Evolutionary conservation across 2,329 filamentous ascomycete genomes (phyloP), one percentile per base, ranked within the genome.

Genomic region (Aspergillus thermomutatus): DNA sequence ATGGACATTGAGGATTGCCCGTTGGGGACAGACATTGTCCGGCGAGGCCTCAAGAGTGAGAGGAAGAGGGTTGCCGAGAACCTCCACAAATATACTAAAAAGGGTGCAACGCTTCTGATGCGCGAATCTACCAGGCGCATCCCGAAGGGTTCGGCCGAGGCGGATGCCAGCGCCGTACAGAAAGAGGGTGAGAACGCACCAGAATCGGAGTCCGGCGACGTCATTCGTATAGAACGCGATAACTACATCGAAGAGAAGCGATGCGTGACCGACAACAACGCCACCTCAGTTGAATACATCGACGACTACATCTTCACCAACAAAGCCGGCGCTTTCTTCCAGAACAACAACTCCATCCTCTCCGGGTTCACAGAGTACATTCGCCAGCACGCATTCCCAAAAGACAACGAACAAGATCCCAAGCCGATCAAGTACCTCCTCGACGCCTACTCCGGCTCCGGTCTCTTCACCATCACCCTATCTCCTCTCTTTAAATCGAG

Each of bases 281-380:
- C 84, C 62, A 89, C 83, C 51, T 87, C 90, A 3, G 92, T 89
- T 28, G 94, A 99, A 75, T 97, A 95, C 76, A 84, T 99, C 60
- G 91, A 88, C 69, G 78, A 86, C 73, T 94, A 89, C 78, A 80
- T 87, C 69, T 96, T 99, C 78, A 87, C 87, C 72, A 97, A 96
- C 78, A 91, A 90, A 2, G 94, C 94, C 10, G 92, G 92, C 58
- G 87, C 91, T 52, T 99, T 99, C 80, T 99, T 99, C 84, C 94
- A 99, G 72, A 99, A 99, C 82, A 99, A 99, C 83, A 97, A 97
- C 80, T 95, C 92, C 54, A 97, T 99, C 75, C 87, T 99, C 25
- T 86, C 90, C 28, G 77, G 80, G 17, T 96, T 97, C 76, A 96
- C 92, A 14, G 82, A 86, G 63, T 96, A 95, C 79, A 90, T 97